phyloP scores from a whole-genome alignment of 495 filamentous ascomycete species.

The Neurospora sp. region DNA sequence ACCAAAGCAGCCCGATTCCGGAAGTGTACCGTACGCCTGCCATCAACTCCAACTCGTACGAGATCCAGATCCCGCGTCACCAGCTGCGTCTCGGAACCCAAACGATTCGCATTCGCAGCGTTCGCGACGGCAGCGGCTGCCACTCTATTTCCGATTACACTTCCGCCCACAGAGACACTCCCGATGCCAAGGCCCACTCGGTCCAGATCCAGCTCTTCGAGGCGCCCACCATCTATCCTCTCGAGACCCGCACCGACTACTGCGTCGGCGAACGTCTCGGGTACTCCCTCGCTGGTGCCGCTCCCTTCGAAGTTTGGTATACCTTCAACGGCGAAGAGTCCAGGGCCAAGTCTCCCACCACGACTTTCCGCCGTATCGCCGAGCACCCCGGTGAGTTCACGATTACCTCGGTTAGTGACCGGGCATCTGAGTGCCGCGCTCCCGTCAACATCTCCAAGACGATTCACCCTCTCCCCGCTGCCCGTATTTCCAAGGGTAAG shows the following conservation, averaged over 20 bases:
- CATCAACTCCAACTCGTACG: slow-evolving; percentile 61
- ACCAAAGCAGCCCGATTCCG: slow-evolving; percentile 66
- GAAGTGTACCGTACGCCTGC: slow-evolving; percentile 69
- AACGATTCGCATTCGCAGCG: slow-evolving; percentile 73
- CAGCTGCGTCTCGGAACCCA: slow-evolving; percentile 77
- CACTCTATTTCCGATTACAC: slow-evolving; percentile 37
- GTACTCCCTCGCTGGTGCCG: slow-evolving; percentile 76
- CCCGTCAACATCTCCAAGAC: slow-evolving; percentile 62
- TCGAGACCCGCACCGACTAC: slow-evolving; percentile 82
- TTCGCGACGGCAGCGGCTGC: slow-evolving; percentile 78
- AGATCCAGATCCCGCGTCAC: slow-evolving; percentile 71
- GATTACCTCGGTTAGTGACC: slow-evolving; percentile 75
- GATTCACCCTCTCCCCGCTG: slow-evolving; percentile 86
- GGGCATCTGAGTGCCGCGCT: slow-evolving; percentile 72
- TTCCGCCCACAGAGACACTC: slow-evolving; percentile 16
- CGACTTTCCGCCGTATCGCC: slow-evolving; percentile 81
- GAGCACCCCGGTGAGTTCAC: slow-evolving; percentile 81
- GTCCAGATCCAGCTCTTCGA: slow-evolving; percentile 86
- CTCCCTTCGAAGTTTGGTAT: slow-evolving; percentile 90
- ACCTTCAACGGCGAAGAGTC: slow-evolving; percentile 66
- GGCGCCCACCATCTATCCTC: slow-evolving; percentile 72
- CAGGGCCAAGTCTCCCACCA: slow-evolving; percentile 66
- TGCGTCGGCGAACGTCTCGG: slow-evolving; percentile 91
- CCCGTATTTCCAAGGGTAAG: slow-evolving; percentile 72
- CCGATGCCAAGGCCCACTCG: slow-evolving; percentile 52